Percentiles rank a stretch among this genome's conserved stretches.
Conservation (phyloP, 108 stramenopile species). For the Conticribra guillardii region DNA sequence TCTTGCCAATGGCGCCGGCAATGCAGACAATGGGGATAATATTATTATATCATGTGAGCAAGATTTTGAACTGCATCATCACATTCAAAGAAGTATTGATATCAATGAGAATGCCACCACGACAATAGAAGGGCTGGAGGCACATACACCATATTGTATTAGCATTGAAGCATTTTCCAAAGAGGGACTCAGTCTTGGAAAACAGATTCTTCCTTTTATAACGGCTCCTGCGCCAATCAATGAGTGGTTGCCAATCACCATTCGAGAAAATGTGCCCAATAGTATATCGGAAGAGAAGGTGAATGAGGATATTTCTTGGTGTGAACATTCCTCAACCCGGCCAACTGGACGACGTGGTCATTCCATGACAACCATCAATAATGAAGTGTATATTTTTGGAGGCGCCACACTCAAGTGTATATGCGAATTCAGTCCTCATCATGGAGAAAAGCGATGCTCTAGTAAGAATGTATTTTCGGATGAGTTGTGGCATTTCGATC, state of each 20-base stretch:
- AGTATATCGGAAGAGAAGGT: not conserved
- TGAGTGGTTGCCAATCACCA: conserved; percentile 18
- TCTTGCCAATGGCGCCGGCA: not conserved
- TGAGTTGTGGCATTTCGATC: conserved; percentile 42
- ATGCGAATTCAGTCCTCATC: conserved; percentile 9
- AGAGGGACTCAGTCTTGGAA: conserved; percentile 3
- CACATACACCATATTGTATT: conserved; percentile 11
- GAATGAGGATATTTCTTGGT: conserved; percentile 10
- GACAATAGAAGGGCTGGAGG: not conserved
- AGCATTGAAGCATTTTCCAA: conserved; percentile 12
- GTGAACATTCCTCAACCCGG: conserved; percentile 15
- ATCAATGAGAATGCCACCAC: conserved; percentile 10
- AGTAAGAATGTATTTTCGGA: conserved; percentile 28
- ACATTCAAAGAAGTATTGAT: not conserved
- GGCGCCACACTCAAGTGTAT: conserved; percentile 32
- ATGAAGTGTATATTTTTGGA: conserved; percentile 46
- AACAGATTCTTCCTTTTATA: not conserved
- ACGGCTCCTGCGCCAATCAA: conserved; percentile 13
- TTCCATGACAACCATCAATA: conserved; percentile 28
- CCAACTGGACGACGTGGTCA: conserved; percentile 41
- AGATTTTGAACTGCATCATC: not conserved
- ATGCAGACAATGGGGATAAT: not conserved
- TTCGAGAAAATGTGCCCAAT: conserved; percentile 9
- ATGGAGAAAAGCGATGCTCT: conserved; percentile 7
- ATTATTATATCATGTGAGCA: not conserved